Conservation (phyloP, 371 early-diverging fungal genomes). For the Paraphysoderma sedebokerense region DNA sequence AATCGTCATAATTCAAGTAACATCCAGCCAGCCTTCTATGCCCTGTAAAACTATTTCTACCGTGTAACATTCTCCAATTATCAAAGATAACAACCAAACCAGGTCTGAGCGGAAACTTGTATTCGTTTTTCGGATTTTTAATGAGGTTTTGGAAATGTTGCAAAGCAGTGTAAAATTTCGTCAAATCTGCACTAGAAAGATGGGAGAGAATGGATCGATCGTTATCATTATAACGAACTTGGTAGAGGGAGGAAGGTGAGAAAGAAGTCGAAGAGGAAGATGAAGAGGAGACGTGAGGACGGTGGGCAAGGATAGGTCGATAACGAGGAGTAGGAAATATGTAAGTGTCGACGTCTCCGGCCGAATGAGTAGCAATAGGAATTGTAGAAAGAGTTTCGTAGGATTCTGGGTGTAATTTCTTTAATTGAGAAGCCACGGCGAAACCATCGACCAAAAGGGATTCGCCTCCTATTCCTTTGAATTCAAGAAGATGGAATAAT, state of each 20-base stretch:
- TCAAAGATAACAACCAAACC: constrained; percentile 63
- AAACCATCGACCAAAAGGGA: constrained; percentile 76
- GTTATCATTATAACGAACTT: constrained; percentile 73
- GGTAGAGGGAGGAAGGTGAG: constrained; percentile 27
- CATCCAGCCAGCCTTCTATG: constrained; percentile 57
- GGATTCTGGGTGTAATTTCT: constrained; percentile 31
- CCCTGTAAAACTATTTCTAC: constrained; percentile 56
- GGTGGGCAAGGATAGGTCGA: constrained; percentile 48
- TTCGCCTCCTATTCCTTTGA: constrained; percentile 56
- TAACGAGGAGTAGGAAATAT: constrained; percentile 47
- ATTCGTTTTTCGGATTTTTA: constrained; percentile 29
- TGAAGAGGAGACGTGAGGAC: too few relatives aligned
- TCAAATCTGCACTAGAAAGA: constrained; percentile 25
- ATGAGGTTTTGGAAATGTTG: constrained; percentile 50
- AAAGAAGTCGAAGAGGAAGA: background rate
- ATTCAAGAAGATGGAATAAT: constrained; percentile 67
- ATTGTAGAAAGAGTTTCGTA: constrained; percentile 43
- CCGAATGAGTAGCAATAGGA: constrained; percentile 49
- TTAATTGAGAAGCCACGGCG: constrained; percentile 42
- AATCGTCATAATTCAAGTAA: constrained; percentile 72
- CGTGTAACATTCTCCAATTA: constrained; percentile 79
- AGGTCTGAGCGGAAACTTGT: constrained; percentile 48
- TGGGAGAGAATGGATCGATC: constrained; percentile 51
- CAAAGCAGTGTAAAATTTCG: constrained; percentile 54
- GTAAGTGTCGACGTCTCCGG: constrained; percentile 52